Base-by-base conservation (phyloP, 2,329 filamentous ascomycete genomes). In the Coleophoma crateriformis region DNA sequence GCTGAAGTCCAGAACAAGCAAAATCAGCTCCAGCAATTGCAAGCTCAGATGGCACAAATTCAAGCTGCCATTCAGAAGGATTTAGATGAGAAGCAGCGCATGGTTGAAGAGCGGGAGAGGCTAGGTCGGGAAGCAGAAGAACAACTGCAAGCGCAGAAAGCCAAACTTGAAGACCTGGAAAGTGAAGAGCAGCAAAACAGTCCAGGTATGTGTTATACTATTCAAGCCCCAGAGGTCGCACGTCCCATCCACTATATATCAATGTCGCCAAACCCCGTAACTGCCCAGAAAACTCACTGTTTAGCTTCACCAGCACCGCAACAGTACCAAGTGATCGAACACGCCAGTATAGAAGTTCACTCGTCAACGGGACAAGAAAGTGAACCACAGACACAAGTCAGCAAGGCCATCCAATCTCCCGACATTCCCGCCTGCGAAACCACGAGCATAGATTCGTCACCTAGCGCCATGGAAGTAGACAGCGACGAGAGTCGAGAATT, bases 51-150 rank as follows among this genome's bases (percentile, higher is more conserved):
- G 39, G 59, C 61, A 14, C 59, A 54, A 47, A 55, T 63, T 13
- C 64, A 68, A 53, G 61, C 59, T 42, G 57, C 54, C 40, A 53
- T 63, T 19, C 54, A 59, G 43, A 61, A 58, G 46, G 60, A 55
- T 39, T 47, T 64, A 8, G 61, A 60, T n/a, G 65, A 66, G 33
- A 67, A 67, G 51, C 58, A 52, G 22, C 55, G 55, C 49, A 49
- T 66, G 33, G 58, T 60, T 5, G 64, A 67, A 33, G 64, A 68
- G 50, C 64, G 63, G 54, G 61, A 63, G 42, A 59, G 57, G 39
- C 56, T 68, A 41, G 53, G 56, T 3, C 54, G 60, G 46, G 66
- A 68, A 45, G 59, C 63, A n/a, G 65, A 67, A 45, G 56, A 60
- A 15, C 61, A 62, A 48, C 60, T 68, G 14, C 61, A 65, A 32